Percentiles rank a stretch among this genome's conserved stretches.
These are phyloP conservation scores for Zygosaccharomyces sapae DNA, from an alignment of 1,139 yeast genomes.

Conservation along the genomic window DNA sequence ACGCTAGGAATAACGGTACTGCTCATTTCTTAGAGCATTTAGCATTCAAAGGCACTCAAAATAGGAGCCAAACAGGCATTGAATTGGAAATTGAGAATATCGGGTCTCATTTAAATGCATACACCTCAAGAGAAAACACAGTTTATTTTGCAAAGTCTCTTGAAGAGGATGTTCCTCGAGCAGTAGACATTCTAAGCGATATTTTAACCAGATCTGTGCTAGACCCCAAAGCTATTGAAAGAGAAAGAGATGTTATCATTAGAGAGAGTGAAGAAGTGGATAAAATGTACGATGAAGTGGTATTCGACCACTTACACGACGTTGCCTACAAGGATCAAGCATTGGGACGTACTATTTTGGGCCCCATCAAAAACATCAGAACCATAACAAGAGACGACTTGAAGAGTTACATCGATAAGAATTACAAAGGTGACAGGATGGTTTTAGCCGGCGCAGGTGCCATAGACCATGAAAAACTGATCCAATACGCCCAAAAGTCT, in stretches of 20 bases:
- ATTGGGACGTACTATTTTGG: constrained; percentile 93
- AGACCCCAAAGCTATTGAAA: constrained; percentile 81
- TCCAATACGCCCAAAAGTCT: constrained; percentile 64
- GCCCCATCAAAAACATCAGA: constrained; percentile 85
- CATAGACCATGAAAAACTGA: constrained; percentile 81
- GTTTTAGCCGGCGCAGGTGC: constrained; percentile 95
- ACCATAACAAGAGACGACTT: constrained; percentile 75
- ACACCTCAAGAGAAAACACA: constrained; percentile 94
- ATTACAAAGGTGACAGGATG: constrained; percentile 96
- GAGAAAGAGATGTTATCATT: constrained; percentile 91
- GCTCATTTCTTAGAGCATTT: constrained; percentile 96
- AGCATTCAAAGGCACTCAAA: constrained; percentile 89
- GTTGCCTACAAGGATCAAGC: constrained; percentile 89
- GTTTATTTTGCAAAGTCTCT: constrained; percentile 92
- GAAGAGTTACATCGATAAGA: constrained; percentile 71
- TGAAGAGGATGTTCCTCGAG: constrained; percentile 71
- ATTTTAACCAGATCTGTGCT: constrained; percentile 81
- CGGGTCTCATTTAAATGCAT: constrained; percentile 96
- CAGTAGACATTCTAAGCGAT: constrained; percentile 86
- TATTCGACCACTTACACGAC: constrained; percentile 93
- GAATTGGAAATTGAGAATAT: constrained; percentile 93
- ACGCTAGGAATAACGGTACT: constrained; percentile 78
- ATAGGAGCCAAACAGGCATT: constrained; percentile 74
- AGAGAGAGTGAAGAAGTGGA: constrained; percentile 98
- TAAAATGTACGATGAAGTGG: constrained; percentile 96